These are phyloP conservation scores for Leptographium wingfieldii DNA, from an alignment of 2,329 filamentous ascomycete genomes.

Conservation along the genomic window DNA sequence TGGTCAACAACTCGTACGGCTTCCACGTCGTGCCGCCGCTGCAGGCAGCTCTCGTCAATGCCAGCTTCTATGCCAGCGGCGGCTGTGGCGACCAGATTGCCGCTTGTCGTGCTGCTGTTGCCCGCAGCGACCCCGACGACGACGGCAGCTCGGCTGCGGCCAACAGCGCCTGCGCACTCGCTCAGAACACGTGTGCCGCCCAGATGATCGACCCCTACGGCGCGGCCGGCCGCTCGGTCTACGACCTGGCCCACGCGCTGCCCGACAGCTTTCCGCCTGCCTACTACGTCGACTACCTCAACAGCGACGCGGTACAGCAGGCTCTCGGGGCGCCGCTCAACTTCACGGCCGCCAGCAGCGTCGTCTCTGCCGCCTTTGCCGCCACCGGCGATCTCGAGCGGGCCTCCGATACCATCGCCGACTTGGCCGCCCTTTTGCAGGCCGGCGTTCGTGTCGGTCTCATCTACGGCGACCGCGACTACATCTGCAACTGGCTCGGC, in stretches of 20 bases:
- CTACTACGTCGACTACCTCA: slow-evolving; percentile 53
- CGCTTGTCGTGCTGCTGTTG: slow-evolving; percentile 34
- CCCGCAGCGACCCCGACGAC: slow-evolving; percentile 25
- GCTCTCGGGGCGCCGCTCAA: slow-evolving; percentile 52
- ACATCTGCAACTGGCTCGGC: slow-evolving; percentile 59
- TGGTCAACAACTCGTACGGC: slow-evolving; percentile 53
- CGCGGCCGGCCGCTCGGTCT: slow-evolving; percentile 40
- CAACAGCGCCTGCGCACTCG: slow-evolving; percentile 38
- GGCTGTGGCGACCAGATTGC: slow-evolving; percentile 43
- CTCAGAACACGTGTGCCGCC: slow-evolving; percentile 40
- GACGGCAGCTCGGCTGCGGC: slow-evolving; percentile 25
- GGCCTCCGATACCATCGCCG: slow-evolving; percentile 40
- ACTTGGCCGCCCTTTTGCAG: slow-evolving; percentile 47
- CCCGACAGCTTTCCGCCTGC: slow-evolving; percentile 50
- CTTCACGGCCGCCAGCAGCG: slow-evolving; percentile 36
- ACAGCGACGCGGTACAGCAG: slow-evolving; percentile 39
- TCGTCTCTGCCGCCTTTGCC: slow-evolving; percentile 33
- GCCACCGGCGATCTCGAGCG: slow-evolving; percentile 50
- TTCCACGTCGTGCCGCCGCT: slow-evolving; percentile 42
- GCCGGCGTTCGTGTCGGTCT: slow-evolving; percentile 56
- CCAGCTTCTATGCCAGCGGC: slow-evolving; percentile 29
- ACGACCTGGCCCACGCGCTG: slow-evolving; percentile 45
- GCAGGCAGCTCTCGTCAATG: slow-evolving; percentile 31
- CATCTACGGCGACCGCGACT: slow-evolving; percentile 55
- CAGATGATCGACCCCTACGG: slow-evolving; percentile 47